Evolutionary conservation across 768 basidiomycete species (phyloP), one percentile per base, ranked within the genome.

Genomic region (Cantharellus cinnabarinus): DNA sequence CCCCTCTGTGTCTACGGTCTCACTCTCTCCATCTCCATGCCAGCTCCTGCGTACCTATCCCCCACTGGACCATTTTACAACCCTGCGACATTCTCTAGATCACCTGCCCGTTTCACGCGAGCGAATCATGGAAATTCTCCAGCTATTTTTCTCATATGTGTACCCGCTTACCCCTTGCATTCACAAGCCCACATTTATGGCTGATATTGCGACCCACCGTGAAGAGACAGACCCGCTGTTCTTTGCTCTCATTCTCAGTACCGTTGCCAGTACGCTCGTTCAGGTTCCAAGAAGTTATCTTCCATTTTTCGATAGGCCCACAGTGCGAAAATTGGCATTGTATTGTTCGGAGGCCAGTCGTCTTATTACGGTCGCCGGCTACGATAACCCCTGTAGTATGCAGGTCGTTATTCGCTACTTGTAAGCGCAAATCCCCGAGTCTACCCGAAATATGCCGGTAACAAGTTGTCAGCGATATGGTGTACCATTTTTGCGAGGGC

Each of bases 91-190:
- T 54, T 10, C 10, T 54, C 35, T 54, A 7, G 52, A 54, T 54
- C 14, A 54, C 38, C 52, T 54, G 14, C 52, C 52, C 58, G 84
- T 88, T 5, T 84, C 86, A 20, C 76, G 86, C 58, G 83, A 86
- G 60, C 84, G 82, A 3, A 81, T 91, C 54, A 78, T 79, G 44
- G 79, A 86, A 61, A 85, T 94, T 64, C 81, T 91, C 62, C 77
- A 83, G 42, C 78, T 93, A 7, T 95, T 89, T 72, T 94, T 93
- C 67, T 90, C 93, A 68, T 94, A 88, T 67, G 87, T 93, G 54
- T 90, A 90, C 69, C 85, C 87, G 4, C 76, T 94, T 40, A 93
- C 87, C 4, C 90, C 90, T 3, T 89, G 86, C 68, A 72, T 95
- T 50, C 91, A 95, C 72, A 85, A 85, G 66, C 88, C 88, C 37